Conservation (phyloP, 371 early-diverging fungal genomes). For the Haplosporangium sp. region DNA sequence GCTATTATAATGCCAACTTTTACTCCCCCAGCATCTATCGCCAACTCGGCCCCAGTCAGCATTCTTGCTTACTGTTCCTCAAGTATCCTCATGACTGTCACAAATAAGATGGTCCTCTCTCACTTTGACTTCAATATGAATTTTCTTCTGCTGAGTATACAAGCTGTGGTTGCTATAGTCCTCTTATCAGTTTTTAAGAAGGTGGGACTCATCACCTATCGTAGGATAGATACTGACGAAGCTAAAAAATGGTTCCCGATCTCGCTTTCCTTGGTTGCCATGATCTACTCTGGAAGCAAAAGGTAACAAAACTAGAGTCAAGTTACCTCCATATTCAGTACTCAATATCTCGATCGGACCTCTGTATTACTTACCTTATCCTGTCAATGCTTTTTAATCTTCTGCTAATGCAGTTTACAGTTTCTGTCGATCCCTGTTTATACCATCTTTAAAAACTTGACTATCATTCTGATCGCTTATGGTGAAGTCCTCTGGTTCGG, state of each 20-base stretch:
- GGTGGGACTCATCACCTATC: slow-evolving; percentile 73
- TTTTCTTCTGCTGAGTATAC: slow-evolving; percentile 89
- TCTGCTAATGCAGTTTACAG: slow-evolving; percentile 68
- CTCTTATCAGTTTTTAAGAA: slow-evolving; percentile 65
- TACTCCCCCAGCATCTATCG: slow-evolving; percentile 20
- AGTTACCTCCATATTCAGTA: background rate
- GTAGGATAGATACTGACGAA: slow-evolving; percentile 69
- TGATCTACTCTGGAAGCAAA: slow-evolving; percentile 99
- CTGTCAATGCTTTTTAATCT: background rate
- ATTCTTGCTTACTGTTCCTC: slow-evolving; percentile 91
- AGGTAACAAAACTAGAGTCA: slow-evolving; percentile 48
- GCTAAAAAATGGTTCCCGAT: slow-evolving; percentile 91
- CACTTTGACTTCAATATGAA: slow-evolving; percentile 90
- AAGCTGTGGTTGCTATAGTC: slow-evolving; percentile 57
- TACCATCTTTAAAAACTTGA: slow-evolving; percentile 98
- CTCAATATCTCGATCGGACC: background rate
- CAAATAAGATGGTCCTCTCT: slow-evolving; percentile 95
- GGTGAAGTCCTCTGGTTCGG: slow-evolving; percentile 90
- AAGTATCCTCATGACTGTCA: slow-evolving; percentile 96
- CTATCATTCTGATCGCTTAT: slow-evolving; percentile 97
- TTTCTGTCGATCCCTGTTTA: slow-evolving; percentile 95
- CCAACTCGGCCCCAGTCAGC: slow-evolving; percentile 52
- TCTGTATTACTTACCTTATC: background rate
- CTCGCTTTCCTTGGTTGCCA: slow-evolving; percentile 88
- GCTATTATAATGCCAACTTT: background rate